Evolutionary conservation across 1,284 basidiomycete species (phyloP), one percentile per base, ranked within the genome.

Genomic region (Violaceomyces palustris): DNA sequence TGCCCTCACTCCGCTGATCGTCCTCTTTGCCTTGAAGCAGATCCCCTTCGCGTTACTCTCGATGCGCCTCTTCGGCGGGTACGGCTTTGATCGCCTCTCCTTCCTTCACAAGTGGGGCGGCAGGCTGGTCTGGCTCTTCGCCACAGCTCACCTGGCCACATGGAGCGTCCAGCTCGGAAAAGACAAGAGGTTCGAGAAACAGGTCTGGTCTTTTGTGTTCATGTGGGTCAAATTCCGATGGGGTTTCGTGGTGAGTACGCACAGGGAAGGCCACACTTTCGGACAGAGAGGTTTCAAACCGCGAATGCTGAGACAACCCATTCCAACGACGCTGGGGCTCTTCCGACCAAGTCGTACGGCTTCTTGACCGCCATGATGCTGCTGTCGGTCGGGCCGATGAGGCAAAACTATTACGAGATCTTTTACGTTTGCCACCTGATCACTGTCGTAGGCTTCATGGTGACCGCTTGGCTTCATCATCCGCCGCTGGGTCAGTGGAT

Each of bases 1-100:
- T 64, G 82, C 86, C 1, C 78, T 90, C 23, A 78, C 87, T 23
- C 88, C 88, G 0, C 78, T 90, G 14, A 82, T 82, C 42, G 78
- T 90, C 42, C 77, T 88, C 9, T 79, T 89, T 46, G 87, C 84
- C 3, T 79, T 90, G 70, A 90, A 89, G 72, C 79, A 85, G 3
- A 83, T 85, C 10, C 88, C 88, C 0, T 84, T 88, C 63, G 87
- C 87, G 37, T 65, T 89, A 33, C 81, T 89, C 61, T 82, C 87
- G n/a, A 77, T 84, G 19, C 80, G 82, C 0, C 80, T 81, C 51
- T 78, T 85, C 48, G 80, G 82, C 19, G 82, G 86, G 40, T 73
- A 87, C 25, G 81, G 83, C 59, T 84, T 86, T 60, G 88, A 91
- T 76, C 86, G 87, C 63, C 80, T 88, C 18, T 77, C 80, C 4